These are phyloP conservation scores for Fusarium sp. DNA, from an alignment of 2,329 filamentous ascomycete species.

Conservation along the genomic window DNA sequence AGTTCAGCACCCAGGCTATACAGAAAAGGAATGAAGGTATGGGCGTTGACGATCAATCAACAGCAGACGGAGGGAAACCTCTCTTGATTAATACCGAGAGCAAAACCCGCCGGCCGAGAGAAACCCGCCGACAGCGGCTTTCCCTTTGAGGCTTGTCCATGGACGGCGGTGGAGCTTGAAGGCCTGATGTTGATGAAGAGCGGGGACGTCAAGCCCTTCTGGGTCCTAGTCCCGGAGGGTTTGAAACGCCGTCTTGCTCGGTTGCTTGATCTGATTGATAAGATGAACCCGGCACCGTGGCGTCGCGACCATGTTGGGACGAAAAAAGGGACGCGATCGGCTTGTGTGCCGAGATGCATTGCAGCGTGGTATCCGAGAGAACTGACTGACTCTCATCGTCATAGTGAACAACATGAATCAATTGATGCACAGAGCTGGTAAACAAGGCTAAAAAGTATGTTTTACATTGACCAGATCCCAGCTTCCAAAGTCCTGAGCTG, in stretches of 20 bases:
- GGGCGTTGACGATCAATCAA: not conserved
- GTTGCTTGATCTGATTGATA: slow-evolving; percentile 41
- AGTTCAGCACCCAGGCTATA: slow-evolving; percentile 12
- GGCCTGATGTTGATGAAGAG: slow-evolving; percentile 36
- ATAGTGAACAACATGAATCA: no score
- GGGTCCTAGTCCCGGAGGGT: not conserved
- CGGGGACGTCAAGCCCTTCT: slow-evolving; percentile 20
- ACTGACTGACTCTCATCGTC: no score
- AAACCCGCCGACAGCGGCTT: not conserved
- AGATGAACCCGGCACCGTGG: slow-evolving; percentile 22
- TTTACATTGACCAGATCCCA: slow-evolving; percentile 5
- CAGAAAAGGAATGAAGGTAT: slow-evolving; percentile 7
- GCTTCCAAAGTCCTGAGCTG: not conserved
- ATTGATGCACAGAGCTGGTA: not conserved
- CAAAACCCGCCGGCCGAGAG: no score
- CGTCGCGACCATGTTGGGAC: slow-evolving; percentile 12
- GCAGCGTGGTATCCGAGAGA: not conserved
- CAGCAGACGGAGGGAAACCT: not conserved
- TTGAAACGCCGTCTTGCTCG: not conserved
- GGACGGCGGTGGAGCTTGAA: slow-evolving; percentile 30
- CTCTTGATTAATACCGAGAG: slow-evolving; percentile 14
- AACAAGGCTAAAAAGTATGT: slow-evolving; percentile 2
- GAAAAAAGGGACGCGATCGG: slow-evolving; percentile 8
- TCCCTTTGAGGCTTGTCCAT: slow-evolving; percentile 5
- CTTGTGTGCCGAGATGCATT: not conserved